Percentiles rank a stretch among this genome's conserved stretches.
These are phyloP conservation scores for Globisporangium cederbergense DNA, from an alignment of 352 stramenopile species.

Conservation along the genomic window DNA sequence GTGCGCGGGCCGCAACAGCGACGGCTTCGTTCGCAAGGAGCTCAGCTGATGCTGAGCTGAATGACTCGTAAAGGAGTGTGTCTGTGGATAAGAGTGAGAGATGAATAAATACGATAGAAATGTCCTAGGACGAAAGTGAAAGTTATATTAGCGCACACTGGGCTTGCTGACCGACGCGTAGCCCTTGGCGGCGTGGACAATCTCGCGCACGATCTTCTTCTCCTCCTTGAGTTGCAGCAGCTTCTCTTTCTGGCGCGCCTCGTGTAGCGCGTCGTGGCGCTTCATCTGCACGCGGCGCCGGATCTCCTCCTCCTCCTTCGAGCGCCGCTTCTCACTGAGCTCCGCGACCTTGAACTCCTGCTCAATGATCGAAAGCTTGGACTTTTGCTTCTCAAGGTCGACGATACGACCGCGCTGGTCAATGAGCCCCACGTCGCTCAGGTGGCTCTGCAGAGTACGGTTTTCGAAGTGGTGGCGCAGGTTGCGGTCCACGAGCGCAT, in stretches of 20 bases:
- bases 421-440: conserved; percentile 82
- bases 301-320: conserved; percentile 86
- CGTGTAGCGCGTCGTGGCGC: conserved; percentile 79
- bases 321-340: conserved; percentile 58
- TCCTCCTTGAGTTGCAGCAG: conserved; percentile 88
- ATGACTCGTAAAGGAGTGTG: background rate
- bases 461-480: conserved; percentile 90
- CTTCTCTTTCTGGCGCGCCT: conserved; percentile 78
- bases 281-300: conserved; percentile 86
- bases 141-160: conserved; percentile 13
- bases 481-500: conserved; percentile 87
- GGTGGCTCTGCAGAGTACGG: conserved; percentile 63
- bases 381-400: conserved; percentile 86
- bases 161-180: conserved; percentile 43
- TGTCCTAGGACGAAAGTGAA: background rate
- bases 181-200: conserved; percentile 72
- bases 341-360: conserved; percentile 90
- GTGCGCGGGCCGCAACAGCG: conserved; percentile 20
- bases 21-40: conserved; percentile 3
- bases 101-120: background rate
- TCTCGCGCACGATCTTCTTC: conserved; percentile 82
- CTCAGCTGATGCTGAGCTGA: background rate
- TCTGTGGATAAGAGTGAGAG: background rate
- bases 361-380: conserved; percentile 90
- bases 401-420: conserved; percentile 87